Evolutionary conservation across 129 eudicot genomes (phyloP).

Genomic region (Flaveria bidentis): DNA sequence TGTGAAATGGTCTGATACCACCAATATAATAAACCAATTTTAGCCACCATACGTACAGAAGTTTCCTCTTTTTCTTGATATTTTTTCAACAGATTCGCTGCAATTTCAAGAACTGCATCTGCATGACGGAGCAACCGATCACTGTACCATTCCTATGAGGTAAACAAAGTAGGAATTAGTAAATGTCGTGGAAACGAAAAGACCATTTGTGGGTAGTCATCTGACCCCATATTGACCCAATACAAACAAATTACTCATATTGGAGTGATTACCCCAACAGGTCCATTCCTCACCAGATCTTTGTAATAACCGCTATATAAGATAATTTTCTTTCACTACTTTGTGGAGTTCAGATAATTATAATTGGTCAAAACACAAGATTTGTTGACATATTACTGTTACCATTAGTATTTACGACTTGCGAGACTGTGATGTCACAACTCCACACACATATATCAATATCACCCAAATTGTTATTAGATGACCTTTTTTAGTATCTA

Average conservation of each 20-base stretch:
- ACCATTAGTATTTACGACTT: not conserved
- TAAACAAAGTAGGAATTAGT: conserved; percentile 25
- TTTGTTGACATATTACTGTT: not conserved
- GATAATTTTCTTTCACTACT: not conserved
- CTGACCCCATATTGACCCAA: not conserved
- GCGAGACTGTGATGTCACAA: conserved; percentile 9
- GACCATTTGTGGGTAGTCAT: not conserved
- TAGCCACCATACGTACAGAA: conserved; percentile 56
- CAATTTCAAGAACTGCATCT: conserved; percentile 59
- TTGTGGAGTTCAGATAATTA: not conserved
- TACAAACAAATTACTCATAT: not conserved
- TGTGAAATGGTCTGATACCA: conserved; percentile 65
- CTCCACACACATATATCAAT: not conserved
- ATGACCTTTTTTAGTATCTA: not conserved
- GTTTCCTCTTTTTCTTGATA: conserved; percentile 45
- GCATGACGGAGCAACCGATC: conserved; percentile 57
- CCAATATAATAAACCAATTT: conserved; percentile 62
- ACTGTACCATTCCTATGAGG: conserved; percentile 70
- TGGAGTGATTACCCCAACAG: not conserved
- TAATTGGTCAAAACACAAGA: not conserved
- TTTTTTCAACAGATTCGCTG: conserved; percentile 47
- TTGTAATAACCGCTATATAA: conserved; percentile 1
- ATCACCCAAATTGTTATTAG: not conserved
- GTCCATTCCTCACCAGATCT: conserved; percentile 3
- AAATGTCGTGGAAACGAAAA: not conserved